These are phyloP conservation scores for Zoysia japonica DNA, from an alignment of 176 grass and related monocot species.

Conservation along the genomic window DNA sequence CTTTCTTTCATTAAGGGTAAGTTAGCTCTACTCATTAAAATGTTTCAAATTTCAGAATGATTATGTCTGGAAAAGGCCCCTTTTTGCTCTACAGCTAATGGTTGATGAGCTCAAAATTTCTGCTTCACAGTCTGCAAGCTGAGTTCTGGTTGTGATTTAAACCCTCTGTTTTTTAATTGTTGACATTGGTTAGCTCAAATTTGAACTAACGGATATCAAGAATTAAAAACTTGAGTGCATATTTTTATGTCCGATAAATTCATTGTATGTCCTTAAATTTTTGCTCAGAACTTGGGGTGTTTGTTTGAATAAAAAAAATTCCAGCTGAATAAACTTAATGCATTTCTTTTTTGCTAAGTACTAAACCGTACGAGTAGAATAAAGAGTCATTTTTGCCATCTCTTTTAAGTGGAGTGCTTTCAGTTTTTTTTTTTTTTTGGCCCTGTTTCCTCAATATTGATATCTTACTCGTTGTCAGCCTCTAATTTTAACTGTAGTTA, in stretches of 20 bases:
- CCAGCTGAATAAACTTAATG: background rate
- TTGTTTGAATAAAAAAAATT: background rate
- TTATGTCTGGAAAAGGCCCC: background rate
- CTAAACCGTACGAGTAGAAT: background rate
- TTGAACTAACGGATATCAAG: no score
- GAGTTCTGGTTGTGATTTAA: background rate
- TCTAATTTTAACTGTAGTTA: background rate
- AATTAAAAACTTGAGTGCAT: no score
- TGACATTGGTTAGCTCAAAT: no score
- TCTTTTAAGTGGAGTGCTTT: background rate
- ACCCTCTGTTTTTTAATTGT: no score
- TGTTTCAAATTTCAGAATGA: background rate
- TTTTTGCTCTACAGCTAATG: background rate
- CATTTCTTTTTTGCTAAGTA: background rate
- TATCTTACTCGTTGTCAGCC: background rate
- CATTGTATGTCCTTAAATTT: no score
- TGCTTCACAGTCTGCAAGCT: background rate
- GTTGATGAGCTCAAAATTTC: background rate
- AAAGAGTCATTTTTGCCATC: background rate
- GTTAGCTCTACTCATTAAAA: constrained; percentile 7
- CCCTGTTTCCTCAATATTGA: background rate
- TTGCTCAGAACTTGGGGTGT: background rate
- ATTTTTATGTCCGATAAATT: no score
- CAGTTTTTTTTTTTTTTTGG: background rate
- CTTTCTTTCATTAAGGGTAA: constrained; percentile 98